Evolutionary conservation across 257 asterid species (phyloP), one percentile per base, ranked within the genome.

Genomic region (Apocynum venetum): DNA sequence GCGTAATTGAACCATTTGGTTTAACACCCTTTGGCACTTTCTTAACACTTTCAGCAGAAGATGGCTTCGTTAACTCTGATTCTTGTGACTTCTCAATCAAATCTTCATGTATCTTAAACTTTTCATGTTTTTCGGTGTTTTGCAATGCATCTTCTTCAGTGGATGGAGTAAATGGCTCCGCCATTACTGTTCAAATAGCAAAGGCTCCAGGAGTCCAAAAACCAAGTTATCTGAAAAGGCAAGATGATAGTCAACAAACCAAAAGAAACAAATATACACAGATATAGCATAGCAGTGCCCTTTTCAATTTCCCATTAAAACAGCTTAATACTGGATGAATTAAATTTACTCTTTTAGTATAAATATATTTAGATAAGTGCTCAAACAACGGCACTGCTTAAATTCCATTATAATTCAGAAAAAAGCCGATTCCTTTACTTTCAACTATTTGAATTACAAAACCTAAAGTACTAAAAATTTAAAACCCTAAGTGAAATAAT

Each of bases 81-180:
- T 47, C 57, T 11, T 75, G 77, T 25, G 77, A 43, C 78, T 79
- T 80, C 56, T 78, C 82, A 49, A 56, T 76, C 44, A 67, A 72
- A 51, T 75, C 79, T 69, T 81, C 77, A 43, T 74, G 47, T 51
- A 66, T 82, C 67, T 77, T 80, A 31, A 17, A 76, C 49, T 83
- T 83, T 9, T 15, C 68, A 53, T 77, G 20, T 69, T 73, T 75
- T 41, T 38, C 82, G 74, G 80, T 73, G 76, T 80, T 78, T 66
- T 84, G 89, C 46, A 61, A 75, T 3, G 85, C 80, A 76, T 80
- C 88, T 72, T 82, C 88, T 74, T 85, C 93, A 63, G 79, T 71
- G 13, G 84, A 76, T 76, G 73, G 84, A 77, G 20, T 81, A 61
- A 47, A 19, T 8, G 85, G 80, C 35, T 80, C 89, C 83, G 89